Base-by-base conservation (phyloP, 208 protist species). In the Leishmania martiniquensis region DNA sequence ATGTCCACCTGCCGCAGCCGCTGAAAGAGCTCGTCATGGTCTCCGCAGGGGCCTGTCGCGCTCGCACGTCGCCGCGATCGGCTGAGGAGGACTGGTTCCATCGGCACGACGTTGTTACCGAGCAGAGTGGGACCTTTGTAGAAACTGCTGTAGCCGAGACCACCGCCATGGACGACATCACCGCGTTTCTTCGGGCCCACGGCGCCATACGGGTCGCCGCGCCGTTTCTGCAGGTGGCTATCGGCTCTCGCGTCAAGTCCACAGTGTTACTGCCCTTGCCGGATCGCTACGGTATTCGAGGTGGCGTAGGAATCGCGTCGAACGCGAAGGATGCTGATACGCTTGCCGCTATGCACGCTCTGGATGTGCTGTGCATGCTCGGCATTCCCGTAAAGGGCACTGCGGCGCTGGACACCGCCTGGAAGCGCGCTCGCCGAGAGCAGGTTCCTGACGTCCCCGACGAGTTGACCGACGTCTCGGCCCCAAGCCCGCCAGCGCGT, bases 301-400 rank as follows among this genome's bases (percentile, higher is more conserved):
- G 94, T 45, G 94, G 92, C 13, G 87, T 97, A 10, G 94, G 94
- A 32, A 82, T 97, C 52, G 91, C 89, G 20, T 55, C 75, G 66
- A 91, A 72, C 39, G 79, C 77, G 15, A 51, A 66, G 15, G 90
- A 95, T 32, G 92, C 94, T 17, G 70, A 88, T 63, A 77, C 82
- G 7, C 82, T 97, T 0, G 92, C 94, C 6, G 89, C 92, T 4
- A 96, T 96, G 91, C 94, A 97, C 78, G 92, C 94, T 0, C 81
- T 97, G 22, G 92, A 97, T 78, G 85, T 94, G 25, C 82, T 96
- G 6, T 80, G 84, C 55, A 29, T 71, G 42, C 85, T 97, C 69
- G 89, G 87, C n/a, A 63, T 95, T 15, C 75, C 77, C 0, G 76
- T 80, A 39, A 78, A 84, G 29, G 82, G 52, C 75, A 29, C 39